Evolutionary conservation across 768 basidiomycete species (phyloP).

Genomic region (Pholiota conissans): DNA sequence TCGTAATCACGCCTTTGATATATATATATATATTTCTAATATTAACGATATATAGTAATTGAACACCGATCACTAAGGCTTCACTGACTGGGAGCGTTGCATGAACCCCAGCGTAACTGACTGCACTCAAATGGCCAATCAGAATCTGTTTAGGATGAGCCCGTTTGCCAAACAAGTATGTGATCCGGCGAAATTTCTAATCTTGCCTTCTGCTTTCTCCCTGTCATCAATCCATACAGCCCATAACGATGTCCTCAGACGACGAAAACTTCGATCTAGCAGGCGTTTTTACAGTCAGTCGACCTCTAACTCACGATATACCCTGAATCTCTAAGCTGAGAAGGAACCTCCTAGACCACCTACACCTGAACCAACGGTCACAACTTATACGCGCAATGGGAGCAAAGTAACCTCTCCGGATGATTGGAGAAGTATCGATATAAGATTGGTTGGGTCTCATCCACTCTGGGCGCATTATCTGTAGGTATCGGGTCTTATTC

Average conservation of each 20-base stretch:
- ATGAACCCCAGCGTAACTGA: no score
- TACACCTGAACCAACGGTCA: constrained; percentile 59
- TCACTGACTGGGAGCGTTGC: no score
- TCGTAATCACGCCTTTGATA: neutral
- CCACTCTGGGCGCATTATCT: constrained; percentile 82
- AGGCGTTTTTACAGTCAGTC: constrained; percentile 49
- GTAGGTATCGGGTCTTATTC: constrained; percentile 34
- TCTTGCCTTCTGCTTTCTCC: no score
- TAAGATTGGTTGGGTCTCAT: constrained; percentile 76
- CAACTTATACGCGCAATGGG: constrained; percentile 45
- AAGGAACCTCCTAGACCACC: constrained; percentile 71
- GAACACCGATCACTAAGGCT: no score
- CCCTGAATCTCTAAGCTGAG: constrained; percentile 14
- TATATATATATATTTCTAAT: neutral
- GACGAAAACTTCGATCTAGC: constrained; percentile 36
- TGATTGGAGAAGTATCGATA: constrained; percentile 47
- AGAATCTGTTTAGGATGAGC: no score
- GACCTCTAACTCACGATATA: neutral
- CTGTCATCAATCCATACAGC: neutral
- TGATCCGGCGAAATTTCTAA: neutral
- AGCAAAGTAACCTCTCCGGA: constrained; percentile 8
- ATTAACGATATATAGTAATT: neutral
- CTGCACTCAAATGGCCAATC: no score
- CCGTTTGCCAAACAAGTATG: neutral
- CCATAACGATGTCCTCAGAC: neutral